Conservation (phyloP, 441 rosid species). For the Macaranga tanarius region DNA sequence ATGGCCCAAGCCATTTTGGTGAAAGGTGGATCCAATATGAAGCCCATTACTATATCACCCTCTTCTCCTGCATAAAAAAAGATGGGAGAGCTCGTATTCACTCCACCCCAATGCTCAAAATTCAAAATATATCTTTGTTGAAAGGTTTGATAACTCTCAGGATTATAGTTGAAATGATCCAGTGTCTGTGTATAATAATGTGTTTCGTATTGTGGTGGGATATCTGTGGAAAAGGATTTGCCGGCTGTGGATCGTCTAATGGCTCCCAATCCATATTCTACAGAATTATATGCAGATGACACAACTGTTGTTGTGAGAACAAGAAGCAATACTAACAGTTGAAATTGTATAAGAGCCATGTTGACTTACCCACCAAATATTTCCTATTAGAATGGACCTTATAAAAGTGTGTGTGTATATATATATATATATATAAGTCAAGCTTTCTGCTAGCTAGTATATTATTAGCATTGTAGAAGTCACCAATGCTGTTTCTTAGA, state of each 20-base stretch:
- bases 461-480: too few species aligned
- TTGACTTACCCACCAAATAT: background rate
- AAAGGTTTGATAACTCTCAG: slow-evolving; percentile 41
- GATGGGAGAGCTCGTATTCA: slow-evolving; percentile 36
- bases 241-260: background rate
- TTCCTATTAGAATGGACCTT: background rate
- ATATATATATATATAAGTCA: too few species aligned
- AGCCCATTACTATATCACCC: too few species aligned
- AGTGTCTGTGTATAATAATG: slow-evolving; percentile 34
- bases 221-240: background rate
- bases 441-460: too few species aligned
- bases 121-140: slow-evolving; percentile 38
- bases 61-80: slow-evolving; percentile 38
- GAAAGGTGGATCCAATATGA: too few species aligned
- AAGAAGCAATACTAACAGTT: background rate
- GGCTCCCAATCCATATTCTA: background rate
- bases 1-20: too few species aligned
- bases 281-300: too few species aligned
- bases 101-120: slow-evolving; percentile 39
- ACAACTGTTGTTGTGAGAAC: background rate
- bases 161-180: slow-evolving; percentile 46
- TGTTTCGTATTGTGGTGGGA: slow-evolving; percentile 15
- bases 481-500: too few species aligned
- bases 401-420: background rate
- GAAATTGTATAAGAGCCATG: too few species aligned